These are phyloP conservation scores for Pythium grandisporangium DNA, from an alignment of 352 stramenopile species.

Conservation along the genomic window DNA sequence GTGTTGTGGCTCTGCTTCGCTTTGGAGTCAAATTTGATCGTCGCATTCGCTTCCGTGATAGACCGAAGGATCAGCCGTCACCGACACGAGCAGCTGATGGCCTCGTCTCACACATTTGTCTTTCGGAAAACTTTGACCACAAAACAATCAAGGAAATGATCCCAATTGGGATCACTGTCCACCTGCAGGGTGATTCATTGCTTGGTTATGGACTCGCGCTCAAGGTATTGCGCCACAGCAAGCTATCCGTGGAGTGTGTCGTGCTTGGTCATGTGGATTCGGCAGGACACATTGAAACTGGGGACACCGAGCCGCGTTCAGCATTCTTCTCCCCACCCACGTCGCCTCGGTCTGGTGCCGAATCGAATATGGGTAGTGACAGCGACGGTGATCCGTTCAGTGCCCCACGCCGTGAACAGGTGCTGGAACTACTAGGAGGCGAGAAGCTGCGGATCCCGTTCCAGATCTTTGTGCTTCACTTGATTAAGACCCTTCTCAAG, in stretches of 20 bases:
- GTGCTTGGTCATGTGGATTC: conserved; percentile 43
- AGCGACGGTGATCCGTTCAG: conserved; percentile 14
- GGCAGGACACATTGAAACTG: conserved; percentile 9
- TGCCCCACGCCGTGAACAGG: conserved; percentile 24
- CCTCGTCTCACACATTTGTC: conserved; percentile 63
- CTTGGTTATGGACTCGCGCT: conserved; percentile 64
- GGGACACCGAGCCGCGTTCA: conserved; percentile 18
- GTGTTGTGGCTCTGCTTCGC: conserved; percentile 75
- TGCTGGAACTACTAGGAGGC: conserved; percentile 74
- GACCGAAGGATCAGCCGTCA: too few species aligned
- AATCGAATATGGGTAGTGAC: too few species aligned
- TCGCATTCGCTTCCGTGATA: conserved; percentile 70
- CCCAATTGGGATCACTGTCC: conserved; percentile 75
- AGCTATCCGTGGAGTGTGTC: conserved; percentile 77
- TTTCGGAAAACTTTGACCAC: conserved; percentile 87
- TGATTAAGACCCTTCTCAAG: conserved; percentile 57
- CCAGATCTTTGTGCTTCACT: conserved; percentile 60
- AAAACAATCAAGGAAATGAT: conserved; percentile 88
- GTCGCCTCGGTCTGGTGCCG: too few species aligned
- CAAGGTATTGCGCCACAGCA: conserved; percentile 78
- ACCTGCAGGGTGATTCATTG: conserved; percentile 68
- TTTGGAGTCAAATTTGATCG: conserved; percentile 86
- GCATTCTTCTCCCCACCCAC: too few species aligned
- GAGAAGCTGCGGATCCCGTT: conserved; percentile 79
- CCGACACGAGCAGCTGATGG: conserved; percentile 30